phyloP scores from a whole-genome alignment of 352 stramenopile species.

The Phytophthora megakarya region DNA sequence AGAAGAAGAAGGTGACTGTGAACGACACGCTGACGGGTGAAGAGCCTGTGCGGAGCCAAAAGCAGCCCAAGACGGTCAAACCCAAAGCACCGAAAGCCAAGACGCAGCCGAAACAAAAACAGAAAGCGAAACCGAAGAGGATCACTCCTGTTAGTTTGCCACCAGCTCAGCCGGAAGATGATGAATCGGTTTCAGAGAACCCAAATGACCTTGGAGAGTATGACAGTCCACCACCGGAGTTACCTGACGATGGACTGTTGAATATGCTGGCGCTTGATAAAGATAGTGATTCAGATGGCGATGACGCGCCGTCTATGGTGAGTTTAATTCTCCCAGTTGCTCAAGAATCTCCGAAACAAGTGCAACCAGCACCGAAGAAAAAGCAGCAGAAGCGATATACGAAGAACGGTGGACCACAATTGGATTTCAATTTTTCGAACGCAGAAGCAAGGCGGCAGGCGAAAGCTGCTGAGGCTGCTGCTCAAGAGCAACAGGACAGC shows the following conservation, averaged over 20 bases:
- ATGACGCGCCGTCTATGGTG: slow-evolving; percentile 46
- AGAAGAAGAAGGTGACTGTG: slow-evolving; percentile 19
- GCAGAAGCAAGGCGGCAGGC: slow-evolving; percentile 43
- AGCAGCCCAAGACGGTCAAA: slow-evolving; percentile 16
- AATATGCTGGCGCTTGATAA: slow-evolving; percentile 62
- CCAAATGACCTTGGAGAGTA: slow-evolving; percentile 23
- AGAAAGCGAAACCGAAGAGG: slow-evolving; percentile 27
- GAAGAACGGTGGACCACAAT: slow-evolving; percentile 26
- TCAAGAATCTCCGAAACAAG: slow-evolving; percentile 34
- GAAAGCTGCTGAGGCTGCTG: slow-evolving; percentile 30
- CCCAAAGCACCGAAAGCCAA: slow-evolving; percentile 10
- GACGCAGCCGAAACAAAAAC: slow-evolving; percentile 6
- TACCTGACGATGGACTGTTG: slow-evolving; percentile 54
- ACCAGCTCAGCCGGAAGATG: slow-evolving; percentile 11
- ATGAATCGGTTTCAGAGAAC: slow-evolving; percentile 20
- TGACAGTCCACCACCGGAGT: slow-evolving; percentile 27
- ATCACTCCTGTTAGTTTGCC: slow-evolving; percentile 26
- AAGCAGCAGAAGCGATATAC: slow-evolving; percentile 34
- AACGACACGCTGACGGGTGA: slow-evolving; percentile 23
- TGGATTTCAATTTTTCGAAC: slow-evolving; percentile 64
- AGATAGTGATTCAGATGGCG: slow-evolving; percentile 61
- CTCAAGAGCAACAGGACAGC: slow-evolving; percentile 25
- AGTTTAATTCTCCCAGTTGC: slow-evolving; percentile 59
- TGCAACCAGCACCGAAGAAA: slow-evolving; percentile 31
- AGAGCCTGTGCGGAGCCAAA: slow-evolving; percentile 1